Conservation (phyloP, 495 filamentous ascomycete species). For the Apodospora peruviana region DNA sequence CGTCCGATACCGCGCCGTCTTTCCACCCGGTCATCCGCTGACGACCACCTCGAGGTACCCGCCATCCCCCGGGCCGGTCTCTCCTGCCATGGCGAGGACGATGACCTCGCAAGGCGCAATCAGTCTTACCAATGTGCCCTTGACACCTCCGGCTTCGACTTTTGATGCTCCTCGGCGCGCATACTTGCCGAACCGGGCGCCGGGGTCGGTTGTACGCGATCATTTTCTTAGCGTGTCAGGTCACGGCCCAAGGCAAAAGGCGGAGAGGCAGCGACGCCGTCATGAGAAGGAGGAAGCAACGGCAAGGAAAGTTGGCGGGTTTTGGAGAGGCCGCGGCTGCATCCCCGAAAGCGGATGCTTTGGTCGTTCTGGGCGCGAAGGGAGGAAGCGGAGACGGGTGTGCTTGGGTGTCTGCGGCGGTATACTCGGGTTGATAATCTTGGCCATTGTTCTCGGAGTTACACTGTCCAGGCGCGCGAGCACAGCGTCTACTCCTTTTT, state of each 20-base stretch:
- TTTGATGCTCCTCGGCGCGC: background rate
- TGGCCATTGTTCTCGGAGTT: constrained; percentile 56
- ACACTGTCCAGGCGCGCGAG: constrained; percentile 48
- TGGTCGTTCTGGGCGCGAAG: constrained; percentile 56
- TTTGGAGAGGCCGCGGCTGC: constrained; percentile 57
- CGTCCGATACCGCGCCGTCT: constrained; percentile 33
- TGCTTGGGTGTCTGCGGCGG: constrained; percentile 49
- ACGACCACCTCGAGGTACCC: constrained; percentile 32
- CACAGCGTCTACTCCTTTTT: constrained; percentile 26
- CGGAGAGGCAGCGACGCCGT: constrained; percentile 47
- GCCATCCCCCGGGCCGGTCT: constrained; percentile 40
- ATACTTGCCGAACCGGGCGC: constrained; percentile 29
- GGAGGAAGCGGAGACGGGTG: constrained; percentile 56
- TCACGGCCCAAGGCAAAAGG: constrained; percentile 21
- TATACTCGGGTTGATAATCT: constrained; percentile 53
- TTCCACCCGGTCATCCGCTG: constrained; percentile 30
- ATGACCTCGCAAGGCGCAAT: constrained; percentile 45
- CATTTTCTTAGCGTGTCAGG: constrained; percentile 30
- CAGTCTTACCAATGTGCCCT: constrained; percentile 30
- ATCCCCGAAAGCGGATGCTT: constrained; percentile 56
- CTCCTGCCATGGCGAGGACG: constrained; percentile 34
- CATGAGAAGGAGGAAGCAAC: constrained; percentile 59
- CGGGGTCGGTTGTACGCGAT: constrained; percentile 29
- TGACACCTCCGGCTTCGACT: constrained; percentile 25
- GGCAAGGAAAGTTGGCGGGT: constrained; percentile 47